phyloP scores from a whole-genome alignment of 2,329 filamentous ascomycete species.

The Achaetomium macrosporum region DNA sequence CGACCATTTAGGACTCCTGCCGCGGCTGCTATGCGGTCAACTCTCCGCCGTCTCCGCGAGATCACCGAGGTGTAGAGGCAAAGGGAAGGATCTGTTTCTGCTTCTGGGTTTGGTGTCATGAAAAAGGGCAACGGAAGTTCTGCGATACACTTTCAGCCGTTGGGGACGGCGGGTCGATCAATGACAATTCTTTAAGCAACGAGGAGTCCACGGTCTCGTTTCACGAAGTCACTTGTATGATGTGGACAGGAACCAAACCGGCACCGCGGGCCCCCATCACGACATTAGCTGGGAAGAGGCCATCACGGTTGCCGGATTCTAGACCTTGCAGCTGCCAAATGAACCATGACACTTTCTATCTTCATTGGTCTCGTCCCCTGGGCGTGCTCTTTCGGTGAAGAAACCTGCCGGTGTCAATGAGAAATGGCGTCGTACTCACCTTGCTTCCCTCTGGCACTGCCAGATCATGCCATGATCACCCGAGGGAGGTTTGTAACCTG shows the following conservation, averaged over 20 bases:
- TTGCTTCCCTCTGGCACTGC: conserved; percentile 5
- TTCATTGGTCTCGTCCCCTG: conserved; percentile 4
- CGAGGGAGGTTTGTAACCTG: background rate
- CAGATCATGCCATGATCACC: conserved; percentile 8
- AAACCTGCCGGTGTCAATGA: conserved; percentile 8
- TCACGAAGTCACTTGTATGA: conserved; percentile 19
- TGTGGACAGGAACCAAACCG: conserved; percentile 13
- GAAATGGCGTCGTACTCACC: background rate
- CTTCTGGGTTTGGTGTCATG: conserved; percentile 28
- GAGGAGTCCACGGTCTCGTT: conserved; percentile 15
- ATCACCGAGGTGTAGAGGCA: conserved; percentile 83
- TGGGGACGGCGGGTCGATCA: conserved; percentile 25
- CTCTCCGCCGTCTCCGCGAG: conserved; percentile 93
- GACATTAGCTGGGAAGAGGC: conserved; percentile 14
- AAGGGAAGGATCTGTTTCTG: conserved; percentile 25
- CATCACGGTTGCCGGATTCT: conserved; percentile 14
- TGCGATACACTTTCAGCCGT: conserved; percentile 25
- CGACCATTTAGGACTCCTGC: conserved; percentile 66
- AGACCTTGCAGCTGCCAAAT: conserved; percentile 17
- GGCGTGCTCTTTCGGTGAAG: conserved; percentile 6
- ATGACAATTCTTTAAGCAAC: conserved; percentile 27
- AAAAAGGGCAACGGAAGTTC: conserved; percentile 28
- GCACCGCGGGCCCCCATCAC: conserved; percentile 10
- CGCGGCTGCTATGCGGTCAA: conserved; percentile 90
- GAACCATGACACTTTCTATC: conserved; percentile 11